Conservation (phyloP, 805 yeast species). For the Starmerella bacillaris region DNA sequence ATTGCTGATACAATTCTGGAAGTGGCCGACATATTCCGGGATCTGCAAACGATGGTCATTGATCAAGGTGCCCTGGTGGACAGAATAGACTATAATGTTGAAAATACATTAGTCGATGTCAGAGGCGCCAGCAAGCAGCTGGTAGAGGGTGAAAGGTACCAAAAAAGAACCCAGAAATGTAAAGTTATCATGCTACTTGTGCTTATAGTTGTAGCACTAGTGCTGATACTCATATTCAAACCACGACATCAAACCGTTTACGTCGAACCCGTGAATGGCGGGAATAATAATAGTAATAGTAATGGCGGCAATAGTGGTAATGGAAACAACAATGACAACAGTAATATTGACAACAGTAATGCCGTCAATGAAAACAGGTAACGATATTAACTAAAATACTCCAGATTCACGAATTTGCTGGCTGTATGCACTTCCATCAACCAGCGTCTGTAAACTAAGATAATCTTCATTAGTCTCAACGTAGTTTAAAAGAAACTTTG, state of each 20-base stretch:
- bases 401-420: slow-evolving; percentile 14
- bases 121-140: slow-evolving; percentile 64
- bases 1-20: slow-evolving; percentile 90
- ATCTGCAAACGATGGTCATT: slow-evolving; percentile 75
- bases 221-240: slow-evolving; percentile 52
- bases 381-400: too few relatives aligned
- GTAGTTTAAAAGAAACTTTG: slow-evolving; percentile 18
- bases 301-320: not conserved
- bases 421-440: slow-evolving; percentile 10
- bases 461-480: slow-evolving; percentile 16
- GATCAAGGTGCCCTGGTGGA: slow-evolving; percentile 93
- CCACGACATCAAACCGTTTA: slow-evolving; percentile 16
- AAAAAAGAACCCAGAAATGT: slow-evolving; percentile 78
- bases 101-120: slow-evolving; percentile 58
- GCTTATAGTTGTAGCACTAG: slow-evolving; percentile 50
- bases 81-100: slow-evolving; percentile 80
- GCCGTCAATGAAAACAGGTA: too few relatives aligned
- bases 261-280: slow-evolving; percentile 1
- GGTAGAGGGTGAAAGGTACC: slow-evolving; percentile 58
- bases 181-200: slow-evolving; percentile 60
- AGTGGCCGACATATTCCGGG: slow-evolving; percentile 80
- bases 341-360: too few relatives aligned
- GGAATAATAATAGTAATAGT: too few relatives aligned
- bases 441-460: slow-evolving; percentile 15
- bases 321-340: too few relatives aligned